phyloP scores from a whole-genome alignment of 2,329 filamentous ascomycete genomes.

The Piedraia hortae region DNA sequence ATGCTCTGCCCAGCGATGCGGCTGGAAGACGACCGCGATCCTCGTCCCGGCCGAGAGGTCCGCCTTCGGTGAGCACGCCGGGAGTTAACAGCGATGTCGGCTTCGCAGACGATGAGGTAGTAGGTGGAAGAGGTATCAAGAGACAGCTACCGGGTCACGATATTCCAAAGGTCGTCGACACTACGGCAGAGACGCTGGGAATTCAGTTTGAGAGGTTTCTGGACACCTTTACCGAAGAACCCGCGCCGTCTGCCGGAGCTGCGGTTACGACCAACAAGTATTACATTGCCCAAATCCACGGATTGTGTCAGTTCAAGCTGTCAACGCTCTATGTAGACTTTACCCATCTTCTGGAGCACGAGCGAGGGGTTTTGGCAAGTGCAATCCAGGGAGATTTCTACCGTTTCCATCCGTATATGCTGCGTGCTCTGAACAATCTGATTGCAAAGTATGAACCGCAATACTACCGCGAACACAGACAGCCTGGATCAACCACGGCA shows the following conservation, averaged over 20 bases:
- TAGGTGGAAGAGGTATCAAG: constrained; percentile 27
- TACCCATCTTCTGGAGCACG: constrained; percentile 51
- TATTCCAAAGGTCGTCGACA: constrained; percentile 48
- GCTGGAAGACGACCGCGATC: constrained; percentile 14
- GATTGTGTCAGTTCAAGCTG: constrained; percentile 44
- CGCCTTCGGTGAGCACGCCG: constrained; percentile 23
- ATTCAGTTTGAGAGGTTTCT: constrained; percentile 56
- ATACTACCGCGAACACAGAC: constrained; percentile 80
- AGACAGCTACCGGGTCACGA: constrained; percentile 21
- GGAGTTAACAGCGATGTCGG: constrained; percentile 28
- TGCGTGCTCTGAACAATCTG: constrained; percentile 65
- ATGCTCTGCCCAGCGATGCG: constrained; percentile 14
- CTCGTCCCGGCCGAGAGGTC: constrained; percentile 28
- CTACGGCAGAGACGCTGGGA: constrained; percentile 46
- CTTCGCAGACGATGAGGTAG: constrained; percentile 32
- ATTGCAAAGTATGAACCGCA: constrained; percentile 83
- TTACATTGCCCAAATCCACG: constrained; percentile 61
- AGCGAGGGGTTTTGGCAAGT: constrained; percentile 55
- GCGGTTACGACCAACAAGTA: constrained; percentile 52
- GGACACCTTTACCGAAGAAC: constrained; percentile 44
- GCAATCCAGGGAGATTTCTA: constrained; percentile 82
- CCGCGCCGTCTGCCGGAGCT: constrained; percentile 34
- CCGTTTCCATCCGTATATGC: constrained; percentile 77
- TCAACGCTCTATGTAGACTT: constrained; percentile 73
- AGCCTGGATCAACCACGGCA: constrained; percentile 47